Percentiles rank a stretch among this genome's conserved stretches.
These are phyloP conservation scores for Trifolium subterraneum DNA, from an alignment of 306 rosid genomes.

Conservation along the genomic window DNA sequence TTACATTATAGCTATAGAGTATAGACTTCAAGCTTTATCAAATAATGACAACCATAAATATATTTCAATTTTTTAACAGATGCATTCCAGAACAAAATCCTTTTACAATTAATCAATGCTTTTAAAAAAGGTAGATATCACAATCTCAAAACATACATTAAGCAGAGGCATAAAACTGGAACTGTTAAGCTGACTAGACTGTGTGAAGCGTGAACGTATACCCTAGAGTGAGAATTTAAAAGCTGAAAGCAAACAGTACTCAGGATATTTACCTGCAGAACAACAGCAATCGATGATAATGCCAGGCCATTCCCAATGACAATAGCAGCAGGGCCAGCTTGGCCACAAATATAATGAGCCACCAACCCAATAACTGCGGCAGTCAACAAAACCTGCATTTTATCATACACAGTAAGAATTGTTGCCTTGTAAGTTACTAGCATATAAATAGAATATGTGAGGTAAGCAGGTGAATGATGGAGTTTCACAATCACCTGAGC, in stretches of 20 bases:
- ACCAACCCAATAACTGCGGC: slow-evolving; percentile 81
- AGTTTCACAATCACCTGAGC: slow-evolving; percentile 82
- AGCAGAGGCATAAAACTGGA: slow-evolving; percentile 35
- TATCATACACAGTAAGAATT: slow-evolving; percentile 42
- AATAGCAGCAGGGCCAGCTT: slow-evolving; percentile 91
- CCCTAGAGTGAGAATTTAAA: slow-evolving; percentile 6
- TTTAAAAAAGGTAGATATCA: slow-evolving; percentile 35
- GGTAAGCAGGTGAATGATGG: slow-evolving; percentile 28
- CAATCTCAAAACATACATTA: slow-evolving; percentile 17
- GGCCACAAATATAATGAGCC: slow-evolving; percentile 83
- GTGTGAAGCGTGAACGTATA: neutral
- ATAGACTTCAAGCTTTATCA: slow-evolving; percentile 24
- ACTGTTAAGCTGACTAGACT: slow-evolving; percentile 24
- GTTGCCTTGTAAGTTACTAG: slow-evolving; percentile 37
- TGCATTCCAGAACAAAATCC: slow-evolving; percentile 17
- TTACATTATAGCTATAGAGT: slow-evolving; percentile 11
- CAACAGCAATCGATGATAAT: slow-evolving; percentile 97
- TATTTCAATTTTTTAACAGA: neutral
- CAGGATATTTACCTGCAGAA: slow-evolving; percentile 75
- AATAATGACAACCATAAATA: slow-evolving; percentile 6
- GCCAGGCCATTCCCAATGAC: slow-evolving; percentile 99
- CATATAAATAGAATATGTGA: slow-evolving; percentile 22
- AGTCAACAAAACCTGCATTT: slow-evolving; percentile 91
- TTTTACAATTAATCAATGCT: slow-evolving; percentile 1
- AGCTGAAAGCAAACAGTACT: slow-evolving; percentile 19